Evolutionary conservation across 2,329 filamentous ascomycete species (phyloP).

Genomic region (Shiraia bambusicola): DNA sequence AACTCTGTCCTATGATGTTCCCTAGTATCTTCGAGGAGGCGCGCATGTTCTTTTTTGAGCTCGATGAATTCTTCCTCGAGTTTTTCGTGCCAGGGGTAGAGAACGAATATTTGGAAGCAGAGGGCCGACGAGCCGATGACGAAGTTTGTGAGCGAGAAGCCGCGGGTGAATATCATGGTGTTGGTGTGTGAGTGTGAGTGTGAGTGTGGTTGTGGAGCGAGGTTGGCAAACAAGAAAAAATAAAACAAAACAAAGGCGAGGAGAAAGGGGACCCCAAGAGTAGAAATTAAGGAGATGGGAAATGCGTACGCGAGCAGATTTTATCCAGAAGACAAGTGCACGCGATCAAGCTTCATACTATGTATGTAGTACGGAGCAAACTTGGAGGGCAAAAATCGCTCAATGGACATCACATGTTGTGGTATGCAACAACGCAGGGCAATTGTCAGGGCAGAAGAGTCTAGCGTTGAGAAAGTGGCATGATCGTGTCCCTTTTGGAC

Average conservation of each 20-base stretch:
- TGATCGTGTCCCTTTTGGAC: slow-evolving; percentile 21
- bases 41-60: slow-evolving; percentile 59
- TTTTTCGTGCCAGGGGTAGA: slow-evolving; percentile 71
- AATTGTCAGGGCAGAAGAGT: neutral
- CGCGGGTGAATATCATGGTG: slow-evolving; percentile 51
- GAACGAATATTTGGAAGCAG: slow-evolving; percentile 67
- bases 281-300: slow-evolving; percentile 16
- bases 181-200: neutral
- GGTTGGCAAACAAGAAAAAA: no score
- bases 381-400: slow-evolving; percentile 2
- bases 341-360: neutral
- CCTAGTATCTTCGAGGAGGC: slow-evolving; percentile 25
- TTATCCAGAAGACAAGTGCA: neutral
- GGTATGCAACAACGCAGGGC: neutral
- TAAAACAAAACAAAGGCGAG: neutral
- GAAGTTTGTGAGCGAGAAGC: slow-evolving; percentile 66
- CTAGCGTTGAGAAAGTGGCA: slow-evolving; percentile 18
- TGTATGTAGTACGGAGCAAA: no score
- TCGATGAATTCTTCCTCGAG: slow-evolving; percentile 63
- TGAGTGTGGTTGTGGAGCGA: neutral
- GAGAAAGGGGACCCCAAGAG: slow-evolving; percentile 23
- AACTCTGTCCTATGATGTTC: slow-evolving; percentile 23
- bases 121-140: slow-evolving; percentile 65
- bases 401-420: slow-evolving; percentile 10
- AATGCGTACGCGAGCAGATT: neutral